Base-by-base conservation (phyloP, 163 green algal genomes). In the Prototheca stagnorum region DNA sequence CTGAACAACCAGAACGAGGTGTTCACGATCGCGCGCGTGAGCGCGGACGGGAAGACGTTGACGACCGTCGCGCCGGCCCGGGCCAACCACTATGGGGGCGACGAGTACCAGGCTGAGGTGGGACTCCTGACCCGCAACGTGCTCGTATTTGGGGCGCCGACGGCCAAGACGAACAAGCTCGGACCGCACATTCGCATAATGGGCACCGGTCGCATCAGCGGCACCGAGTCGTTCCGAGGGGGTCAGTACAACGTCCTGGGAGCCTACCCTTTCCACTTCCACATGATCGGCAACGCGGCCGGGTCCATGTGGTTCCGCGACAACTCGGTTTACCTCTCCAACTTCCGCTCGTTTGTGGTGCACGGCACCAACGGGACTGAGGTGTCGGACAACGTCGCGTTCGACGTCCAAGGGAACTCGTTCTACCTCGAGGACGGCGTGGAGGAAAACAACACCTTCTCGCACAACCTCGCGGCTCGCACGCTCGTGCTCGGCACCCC, bases 211-310 rank as follows among this genome's bases (percentile, higher is more conserved):
- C 65, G 62, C 25, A 42, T 79, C 20, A 26, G 57, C 4, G 70
- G 70, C 14, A 62, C 68, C 9, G 39, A 74, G 54, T 26, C 47
- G 21, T 75, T 68, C 48, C 54, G 55, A 11, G 58, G 65, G 42
- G 69, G 69, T 2, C 72, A 81, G 57, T 42, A 8, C 17, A 80
- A 81, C 35, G 39, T 68, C 6, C 23, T 68, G 24, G 70, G 70
- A 1, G 53, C 59, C 21, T 81, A 81, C 59, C 69, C 72, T 25
- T 73, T 81, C 53, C 72, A 81, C 49, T 79, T 51, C 44, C 72
- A 80, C 53, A 37, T 73, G 26, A 40, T 64, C 0, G 65, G 65
- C 11, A 24, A 61, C 23, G 57, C 49, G 20, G 26, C 19, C n/a
- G 25, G 42, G 27, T n/a, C n/a, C n/a, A 63, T 51, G 20, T 68